These are phyloP conservation scores for Backusella westeae DNA, from an alignment of 192 early-diverging fungal genomes.

Conservation along the genomic window DNA sequence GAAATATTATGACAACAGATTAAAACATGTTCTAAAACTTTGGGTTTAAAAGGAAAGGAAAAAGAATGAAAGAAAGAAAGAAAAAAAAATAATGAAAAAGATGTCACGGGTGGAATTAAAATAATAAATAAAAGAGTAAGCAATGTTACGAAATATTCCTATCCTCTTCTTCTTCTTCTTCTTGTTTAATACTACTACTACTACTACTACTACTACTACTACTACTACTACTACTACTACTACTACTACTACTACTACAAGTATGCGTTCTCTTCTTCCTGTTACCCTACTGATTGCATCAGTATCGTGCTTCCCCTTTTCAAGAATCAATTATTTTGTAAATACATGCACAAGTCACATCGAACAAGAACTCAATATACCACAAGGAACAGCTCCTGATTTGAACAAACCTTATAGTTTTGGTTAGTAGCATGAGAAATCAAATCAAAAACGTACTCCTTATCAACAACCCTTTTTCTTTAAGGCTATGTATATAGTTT, in stretches of 20 bases:
- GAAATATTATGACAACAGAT: background rate
- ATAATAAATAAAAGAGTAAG: background rate
- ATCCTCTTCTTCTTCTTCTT: background rate
- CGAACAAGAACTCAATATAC: background rate
- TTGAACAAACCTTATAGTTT: background rate
- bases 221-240: background rate
- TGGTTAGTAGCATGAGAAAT: background rate
- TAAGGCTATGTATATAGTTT: constrained; percentile 2
- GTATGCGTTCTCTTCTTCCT: background rate
- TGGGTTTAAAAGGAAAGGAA: background rate
- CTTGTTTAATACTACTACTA: background rate
- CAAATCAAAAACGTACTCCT: background rate
- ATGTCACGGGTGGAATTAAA: background rate
- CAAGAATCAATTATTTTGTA: background rate
- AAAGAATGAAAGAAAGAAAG: background rate
- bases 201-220: too few relatives aligned
- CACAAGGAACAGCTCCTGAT: background rate
- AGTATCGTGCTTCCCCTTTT: background rate
- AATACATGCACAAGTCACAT: background rate
- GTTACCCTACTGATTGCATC: background rate
- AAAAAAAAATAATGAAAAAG: background rate
- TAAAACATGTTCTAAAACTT: background rate
- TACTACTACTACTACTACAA: background rate
- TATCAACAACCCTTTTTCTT: background rate
- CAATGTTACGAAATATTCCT: constrained; percentile 1